Evolutionary conservation across 208 protist genomes (phyloP).

Genomic region (Crithidia sp.): DNA sequence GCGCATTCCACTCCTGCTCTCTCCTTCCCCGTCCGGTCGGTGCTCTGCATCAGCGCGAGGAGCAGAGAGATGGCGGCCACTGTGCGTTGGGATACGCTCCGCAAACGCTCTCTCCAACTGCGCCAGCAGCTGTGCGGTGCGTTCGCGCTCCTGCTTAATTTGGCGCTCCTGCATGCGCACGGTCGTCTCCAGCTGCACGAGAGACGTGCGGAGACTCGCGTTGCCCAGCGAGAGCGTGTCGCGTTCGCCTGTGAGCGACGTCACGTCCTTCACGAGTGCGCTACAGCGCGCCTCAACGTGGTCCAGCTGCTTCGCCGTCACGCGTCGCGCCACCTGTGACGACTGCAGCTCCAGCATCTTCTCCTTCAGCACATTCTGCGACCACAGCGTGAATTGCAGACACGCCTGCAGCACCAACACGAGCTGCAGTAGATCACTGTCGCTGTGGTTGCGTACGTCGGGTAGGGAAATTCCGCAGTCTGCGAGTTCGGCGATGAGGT

Average conservation of each 20-base stretch:
- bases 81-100: background rate
- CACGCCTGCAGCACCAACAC: conserved; percentile 62
- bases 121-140: conserved; percentile 36
- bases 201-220: conserved; percentile 40
- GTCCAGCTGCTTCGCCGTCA: conserved; percentile 57
- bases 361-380: conserved; percentile 78
- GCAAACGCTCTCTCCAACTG: conserved; percentile 41
- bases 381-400: conserved; percentile 85
- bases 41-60: background rate
- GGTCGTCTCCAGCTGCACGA: conserved; percentile 51
- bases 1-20: background rate
- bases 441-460: conserved; percentile 41
- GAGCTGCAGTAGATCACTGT: conserved; percentile 73
- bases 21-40: background rate
- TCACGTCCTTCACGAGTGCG: conserved; percentile 27
- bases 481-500: conserved; percentile 54
- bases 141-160: conserved; percentile 51
- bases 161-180: conserved; percentile 57
- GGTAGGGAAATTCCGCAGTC: conserved; percentile 37
- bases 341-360: conserved; percentile 63
- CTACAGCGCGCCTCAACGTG: conserved; percentile 49
- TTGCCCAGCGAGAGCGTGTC: conserved; percentile 51
- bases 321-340: conserved; percentile 33
- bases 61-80: background rate
- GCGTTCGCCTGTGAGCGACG: conserved; percentile 46